These are phyloP conservation scores for Hypoxylon sp. DNA, from an alignment of 2,329 filamentous ascomycete species.

Conservation along the genomic window DNA sequence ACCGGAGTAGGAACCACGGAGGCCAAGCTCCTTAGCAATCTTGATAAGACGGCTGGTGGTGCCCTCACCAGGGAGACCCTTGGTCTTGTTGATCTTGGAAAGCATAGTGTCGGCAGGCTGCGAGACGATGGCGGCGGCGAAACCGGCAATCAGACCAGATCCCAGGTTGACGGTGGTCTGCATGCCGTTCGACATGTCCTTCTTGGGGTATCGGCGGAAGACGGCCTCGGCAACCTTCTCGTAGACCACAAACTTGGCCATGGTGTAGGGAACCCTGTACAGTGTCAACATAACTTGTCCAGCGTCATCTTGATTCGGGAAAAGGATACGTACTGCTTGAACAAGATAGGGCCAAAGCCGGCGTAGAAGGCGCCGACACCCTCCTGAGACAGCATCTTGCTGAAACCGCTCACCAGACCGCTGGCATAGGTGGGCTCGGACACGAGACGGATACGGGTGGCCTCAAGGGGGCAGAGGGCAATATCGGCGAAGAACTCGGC, in stretches of 20 bases:
- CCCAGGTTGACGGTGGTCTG: constrained; percentile 77
- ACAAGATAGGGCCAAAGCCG: constrained; percentile 75
- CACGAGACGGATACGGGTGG: constrained; percentile 79
- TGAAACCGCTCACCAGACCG: constrained; percentile 72
- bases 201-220: constrained; percentile 70
- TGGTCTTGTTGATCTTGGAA: constrained; percentile 84
- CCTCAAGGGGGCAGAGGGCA: constrained; percentile 78
- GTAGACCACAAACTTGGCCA: constrained; percentile 83
- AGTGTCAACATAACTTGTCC: constrained; percentile 15
- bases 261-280: constrained; percentile 76
- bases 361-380: constrained; percentile 78
- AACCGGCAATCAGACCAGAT: constrained; percentile 78
- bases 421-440: constrained; percentile 75
- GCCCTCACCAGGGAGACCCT: constrained; percentile 75
- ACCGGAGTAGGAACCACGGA: constrained; percentile 73
- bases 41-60: constrained; percentile 75
- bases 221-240: constrained; percentile 75
- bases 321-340: constrained; percentile 66
- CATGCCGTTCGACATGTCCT: constrained; percentile 62
- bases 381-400: constrained; percentile 74
- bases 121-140: constrained; percentile 76
- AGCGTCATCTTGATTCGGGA: not conserved
- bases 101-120: constrained; percentile 84
- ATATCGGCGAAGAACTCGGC: constrained; percentile 67
- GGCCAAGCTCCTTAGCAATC: constrained; percentile 76